Evolutionary conservation across 2,329 filamentous ascomycete genomes (phyloP).

Genomic region (Aspergillus sp.): DNA sequence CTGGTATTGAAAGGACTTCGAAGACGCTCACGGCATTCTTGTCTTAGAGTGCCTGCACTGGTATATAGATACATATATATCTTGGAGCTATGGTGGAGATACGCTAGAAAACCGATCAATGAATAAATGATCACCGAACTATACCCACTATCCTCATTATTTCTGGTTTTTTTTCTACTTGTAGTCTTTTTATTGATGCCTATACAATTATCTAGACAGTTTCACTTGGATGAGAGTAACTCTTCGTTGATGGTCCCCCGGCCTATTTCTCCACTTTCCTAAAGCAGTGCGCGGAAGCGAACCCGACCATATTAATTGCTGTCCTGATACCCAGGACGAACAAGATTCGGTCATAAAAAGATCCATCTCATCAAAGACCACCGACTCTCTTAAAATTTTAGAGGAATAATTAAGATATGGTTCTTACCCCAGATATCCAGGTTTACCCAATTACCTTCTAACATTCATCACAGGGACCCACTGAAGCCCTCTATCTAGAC

Average conservation of each 20-base stretch:
- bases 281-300: background rate
- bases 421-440: too few relatives aligned
- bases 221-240: too few relatives aligned
- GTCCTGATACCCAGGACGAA: background rate
- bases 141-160: background rate
- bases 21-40: background rate
- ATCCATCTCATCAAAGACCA: too few relatives aligned
- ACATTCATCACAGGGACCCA: background rate
- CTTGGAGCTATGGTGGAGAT: background rate
- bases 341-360: too few relatives aligned
- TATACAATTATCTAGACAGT: background rate
- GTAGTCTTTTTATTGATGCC: background rate
- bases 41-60: background rate
- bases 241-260: background rate
- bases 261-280: background rate
- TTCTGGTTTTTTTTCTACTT: background rate
- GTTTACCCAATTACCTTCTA: background rate
- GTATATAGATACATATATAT: background rate
- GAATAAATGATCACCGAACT: background rate
- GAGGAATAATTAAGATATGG: too few relatives aligned
- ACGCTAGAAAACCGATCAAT: background rate
- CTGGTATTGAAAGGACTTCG: background rate
- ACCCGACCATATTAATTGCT: background rate
- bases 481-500: slow-evolving; percentile 27
- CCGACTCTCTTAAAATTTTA: too few relatives aligned